Base-by-base conservation (phyloP, 768 basidiomycete species). In the Hypholoma fasciculare region DNA sequence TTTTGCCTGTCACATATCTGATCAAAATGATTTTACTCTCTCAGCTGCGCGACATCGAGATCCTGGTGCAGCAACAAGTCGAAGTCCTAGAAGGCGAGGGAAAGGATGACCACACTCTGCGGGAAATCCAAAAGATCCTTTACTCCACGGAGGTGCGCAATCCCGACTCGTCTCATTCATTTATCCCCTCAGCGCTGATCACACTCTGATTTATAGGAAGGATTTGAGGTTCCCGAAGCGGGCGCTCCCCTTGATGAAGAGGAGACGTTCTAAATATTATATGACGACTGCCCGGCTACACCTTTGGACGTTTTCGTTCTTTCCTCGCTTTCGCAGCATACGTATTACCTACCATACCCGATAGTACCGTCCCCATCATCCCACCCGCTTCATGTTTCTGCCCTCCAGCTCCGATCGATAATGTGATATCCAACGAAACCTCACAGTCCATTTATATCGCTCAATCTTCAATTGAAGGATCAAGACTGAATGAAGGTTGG, bases 31-130 rank as follows among this genome's bases (percentile, higher is more conserved):
- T n/a, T 46, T 17, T 48, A n/a, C 26, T 16, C 23, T 23, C 30
- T 23, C 36, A 98, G 94, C 83, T 99, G 55, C 88, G 97, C 36
- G 91, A 96, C 58, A 98, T 99, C 65, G 97, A 99, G 74, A 90
- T 98, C 63, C 78, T 98, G 27, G 93, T 92, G 2, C 94, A 96
- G 66, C 82, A 86, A 56, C 88, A 94, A 57, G 54, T 85, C 44
- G 93, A 94, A 65, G 72, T 71, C 2, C 76, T 85, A 13, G 88
- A 87, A 61, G 75, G 63, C 1, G 78, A 82, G 7, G 83, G 79
- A 6, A 80, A 83, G 59, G 83, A 85, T 8, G 88, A 89, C 58
- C 63, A 75, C 0, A 81, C 83, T 1, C 76, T 98, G 55, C 77
- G 78, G 57, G 85, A 91, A 61, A 93, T 98, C 59, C 94, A 97